Base-by-base conservation (phyloP, 331 rosid species). In the Phaseolus coccineus region DNA sequence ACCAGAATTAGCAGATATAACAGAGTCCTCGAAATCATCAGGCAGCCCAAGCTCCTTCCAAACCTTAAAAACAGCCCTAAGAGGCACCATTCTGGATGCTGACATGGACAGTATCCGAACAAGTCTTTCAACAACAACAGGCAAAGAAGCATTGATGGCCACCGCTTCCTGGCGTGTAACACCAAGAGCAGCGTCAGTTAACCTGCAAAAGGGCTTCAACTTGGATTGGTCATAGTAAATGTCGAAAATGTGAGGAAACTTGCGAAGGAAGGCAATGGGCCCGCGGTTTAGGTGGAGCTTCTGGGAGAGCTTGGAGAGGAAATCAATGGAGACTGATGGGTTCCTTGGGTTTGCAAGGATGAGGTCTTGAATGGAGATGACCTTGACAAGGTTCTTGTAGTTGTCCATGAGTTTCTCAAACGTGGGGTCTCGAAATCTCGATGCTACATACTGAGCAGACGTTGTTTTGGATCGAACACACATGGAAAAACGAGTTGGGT, bases 11-110 rank as follows among this genome's bases (percentile, higher is more conserved):
- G 66, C 84, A 6, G 84, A 59, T 66, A 95, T 85, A 63, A 95
- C 86, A 0, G 94, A 87, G 44, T 95, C 93, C 86, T 95, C 98
- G 56, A 95, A 95, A 85, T 95, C 89, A 79, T 95, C 98, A 24
- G 98, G 98, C 68, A 92, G 87, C 28, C 98, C 98, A 73, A 92
- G 90, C 80, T 92, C 97, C 85, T 91, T 87, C 93, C 91, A 88
- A 52, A 91, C 94, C 78, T 91, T 93, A 59, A 93, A 91, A 89
- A 93, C 76, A 10, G 93, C 96, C 14, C 97, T 93, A 65, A 93
- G 92, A 68, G 99, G 99, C 79, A 95, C 86, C 62, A 55, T 85
- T 77, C 78, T 90, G 53, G 97, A 87, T 30, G 87, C 61, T 42
- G 97, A 86, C 96, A 95, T 89, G 24, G 91, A 85, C 37, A 95